A percentile compares a stretch with the other conserved stretches of the same genome.
Evolutionary conservation across 495 filamentous ascomycete species (phyloP).

Genomic region (Xylaria nigripes): DNA sequence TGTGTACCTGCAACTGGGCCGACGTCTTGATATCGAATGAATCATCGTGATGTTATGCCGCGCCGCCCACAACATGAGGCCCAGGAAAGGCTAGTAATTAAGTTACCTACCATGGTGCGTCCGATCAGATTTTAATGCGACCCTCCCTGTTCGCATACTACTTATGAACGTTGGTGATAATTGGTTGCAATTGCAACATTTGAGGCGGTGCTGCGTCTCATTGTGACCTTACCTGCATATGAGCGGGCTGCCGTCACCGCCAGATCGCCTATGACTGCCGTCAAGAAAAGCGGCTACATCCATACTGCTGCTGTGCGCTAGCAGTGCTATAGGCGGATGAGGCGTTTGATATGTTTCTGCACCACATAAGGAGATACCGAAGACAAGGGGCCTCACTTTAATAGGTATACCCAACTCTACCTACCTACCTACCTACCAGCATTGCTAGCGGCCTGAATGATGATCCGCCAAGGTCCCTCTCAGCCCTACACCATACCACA

Average conservation of each 20-base stretch:
- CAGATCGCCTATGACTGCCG: constrained; percentile 11
- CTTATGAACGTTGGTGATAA: not conserved
- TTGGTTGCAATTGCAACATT: constrained; percentile 3
- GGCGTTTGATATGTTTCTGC: constrained; percentile 1
- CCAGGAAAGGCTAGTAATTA: too few species aligned
- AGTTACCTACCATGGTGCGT: not conserved
- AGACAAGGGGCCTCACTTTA: not conserved
- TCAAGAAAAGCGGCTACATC: not conserved
- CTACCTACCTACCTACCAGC: too few species aligned
- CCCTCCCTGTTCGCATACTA: not conserved
- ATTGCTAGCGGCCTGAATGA: not conserved
- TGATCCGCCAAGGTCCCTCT: not conserved
- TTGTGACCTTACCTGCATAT: constrained; percentile 9
- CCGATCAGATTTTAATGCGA: not conserved
- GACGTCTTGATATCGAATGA: not conserved
- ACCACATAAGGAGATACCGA: not conserved
- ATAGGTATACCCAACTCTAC: not conserved
- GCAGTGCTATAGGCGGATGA: not conserved
- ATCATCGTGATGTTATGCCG: constrained; percentile 4
- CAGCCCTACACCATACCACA: not conserved
- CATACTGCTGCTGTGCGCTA: not conserved
- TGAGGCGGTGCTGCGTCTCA: constrained; percentile 9
- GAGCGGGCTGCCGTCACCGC: constrained; percentile 10
- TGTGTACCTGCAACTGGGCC: too few species aligned
- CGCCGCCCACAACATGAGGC: not conserved